phyloP scores from a whole-genome alignment of 768 basidiomycete species.

The Hygrocybe punicea region DNA sequence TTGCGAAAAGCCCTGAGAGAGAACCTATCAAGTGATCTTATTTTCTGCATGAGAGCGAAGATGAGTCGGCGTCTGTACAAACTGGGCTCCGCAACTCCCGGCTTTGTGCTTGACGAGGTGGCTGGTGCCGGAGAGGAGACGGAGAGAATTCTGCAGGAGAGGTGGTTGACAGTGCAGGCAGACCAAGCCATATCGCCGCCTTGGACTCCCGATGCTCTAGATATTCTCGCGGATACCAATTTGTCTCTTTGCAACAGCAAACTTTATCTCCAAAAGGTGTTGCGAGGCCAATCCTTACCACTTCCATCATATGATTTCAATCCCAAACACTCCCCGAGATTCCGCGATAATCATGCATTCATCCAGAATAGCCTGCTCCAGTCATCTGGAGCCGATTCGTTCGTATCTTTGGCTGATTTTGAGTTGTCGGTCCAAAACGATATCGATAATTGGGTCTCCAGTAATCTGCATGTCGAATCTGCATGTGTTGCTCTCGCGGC shows the following conservation, averaged over 20 bases:
- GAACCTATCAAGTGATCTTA: slow-evolving; percentile 32
- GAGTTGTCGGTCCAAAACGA: slow-evolving; percentile 30
- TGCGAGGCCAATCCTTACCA: background rate
- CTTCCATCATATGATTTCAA: slow-evolving; percentile 12
- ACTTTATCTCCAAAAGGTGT: slow-evolving; percentile 26
- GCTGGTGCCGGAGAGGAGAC: slow-evolving; percentile 18
- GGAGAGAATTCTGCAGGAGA: slow-evolving; percentile 23
- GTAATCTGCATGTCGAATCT: slow-evolving; percentile 11
- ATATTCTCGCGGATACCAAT: slow-evolving; percentile 28
- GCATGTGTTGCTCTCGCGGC: slow-evolving; percentile 24
- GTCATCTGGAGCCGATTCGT: slow-evolving; percentile 10
- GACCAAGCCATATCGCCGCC: slow-evolving; percentile 20
- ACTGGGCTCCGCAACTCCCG: slow-evolving; percentile 26
- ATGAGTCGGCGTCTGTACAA: slow-evolving; percentile 38
- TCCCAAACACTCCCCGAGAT: slow-evolving; percentile 18
- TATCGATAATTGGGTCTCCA: slow-evolving; percentile 34
- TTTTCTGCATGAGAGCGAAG: slow-evolving; percentile 39
- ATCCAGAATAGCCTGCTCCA: background rate
- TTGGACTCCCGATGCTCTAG: slow-evolving; percentile 24
- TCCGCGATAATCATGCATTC: slow-evolving; percentile 3
- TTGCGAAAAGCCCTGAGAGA: slow-evolving; percentile 20
- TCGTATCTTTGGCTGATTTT: slow-evolving; percentile 34
- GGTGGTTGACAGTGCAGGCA: slow-evolving; percentile 34
- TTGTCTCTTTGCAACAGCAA: slow-evolving; percentile 32
- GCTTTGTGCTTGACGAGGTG: slow-evolving; percentile 18